These are phyloP conservation scores for Curvularia sp. DNA, from an alignment of 2,329 filamentous ascomycete genomes.

Conservation along the genomic window DNA sequence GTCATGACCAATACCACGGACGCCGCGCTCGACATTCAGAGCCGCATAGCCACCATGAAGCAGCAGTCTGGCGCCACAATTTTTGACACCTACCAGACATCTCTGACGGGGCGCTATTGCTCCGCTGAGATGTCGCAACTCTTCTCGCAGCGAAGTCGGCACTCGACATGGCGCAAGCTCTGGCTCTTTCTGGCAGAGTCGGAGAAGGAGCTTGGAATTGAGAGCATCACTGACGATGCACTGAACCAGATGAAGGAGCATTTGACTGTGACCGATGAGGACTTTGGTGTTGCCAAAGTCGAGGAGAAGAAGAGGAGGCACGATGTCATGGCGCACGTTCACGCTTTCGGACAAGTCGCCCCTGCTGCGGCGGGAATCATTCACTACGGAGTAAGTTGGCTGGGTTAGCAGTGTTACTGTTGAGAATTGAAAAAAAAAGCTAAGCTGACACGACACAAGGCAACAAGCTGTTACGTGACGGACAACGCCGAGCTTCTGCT, in stretches of 20 bases:
- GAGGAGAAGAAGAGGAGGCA: conserved; percentile 66
- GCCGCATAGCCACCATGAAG: conserved; percentile 34
- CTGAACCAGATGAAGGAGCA: conserved; percentile 57
- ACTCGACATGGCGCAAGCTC: conserved; percentile 81
- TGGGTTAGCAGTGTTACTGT: neutral
- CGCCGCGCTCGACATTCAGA: conserved; percentile 33
- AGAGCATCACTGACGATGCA: conserved; percentile 70
- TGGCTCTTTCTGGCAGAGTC: conserved; percentile 86
- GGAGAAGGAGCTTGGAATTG: conserved; percentile 80
- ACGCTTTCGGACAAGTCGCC: conserved; percentile 75
- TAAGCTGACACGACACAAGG: conserved; percentile 72
- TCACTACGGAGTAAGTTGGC: conserved; percentile 67
- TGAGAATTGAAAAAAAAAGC: neutral
- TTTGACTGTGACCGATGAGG: conserved; percentile 56
- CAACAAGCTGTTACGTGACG: conserved; percentile 39
- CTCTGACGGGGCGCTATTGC: conserved; percentile 66
- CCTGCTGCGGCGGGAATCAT: conserved; percentile 84
- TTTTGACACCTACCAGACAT: conserved; percentile 40
- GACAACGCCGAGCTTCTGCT: conserved; percentile 63
- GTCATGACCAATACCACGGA: conserved; percentile 29
- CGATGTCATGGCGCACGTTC: conserved; percentile 72
- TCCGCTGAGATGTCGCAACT: conserved; percentile 66
- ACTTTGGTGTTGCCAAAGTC: conserved; percentile 57
- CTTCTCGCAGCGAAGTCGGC: conserved; percentile 78
- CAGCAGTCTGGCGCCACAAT: conserved; percentile 28